Evolutionary conservation across 192 early-diverging fungal genomes (phyloP).

Genomic region (Rhizophagus prolifer): DNA sequence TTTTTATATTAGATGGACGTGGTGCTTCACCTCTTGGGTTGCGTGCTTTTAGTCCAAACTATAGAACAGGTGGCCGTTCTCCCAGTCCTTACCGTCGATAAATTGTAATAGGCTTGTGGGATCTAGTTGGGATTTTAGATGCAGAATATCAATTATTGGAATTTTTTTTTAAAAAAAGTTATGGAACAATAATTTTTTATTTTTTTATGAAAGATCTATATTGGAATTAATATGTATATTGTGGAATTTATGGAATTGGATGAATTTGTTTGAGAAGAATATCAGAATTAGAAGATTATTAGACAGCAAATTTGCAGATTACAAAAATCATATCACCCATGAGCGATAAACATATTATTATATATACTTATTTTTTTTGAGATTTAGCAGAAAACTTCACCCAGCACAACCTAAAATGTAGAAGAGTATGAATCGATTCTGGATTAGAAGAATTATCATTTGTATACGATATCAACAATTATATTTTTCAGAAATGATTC

Average conservation of each 20-base stretch:
- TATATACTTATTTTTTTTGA: not conserved
- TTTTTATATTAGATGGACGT: slow-evolving; percentile 16
- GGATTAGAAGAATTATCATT: slow-evolving; percentile 13
- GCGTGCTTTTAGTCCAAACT: slow-evolving; percentile 29
- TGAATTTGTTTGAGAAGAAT: not conserved
- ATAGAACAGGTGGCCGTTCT: slow-evolving; percentile 27
- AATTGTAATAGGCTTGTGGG: not conserved
- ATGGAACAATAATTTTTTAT: not conserved
- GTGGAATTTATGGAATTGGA: not conserved
- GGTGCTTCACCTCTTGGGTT: slow-evolving; percentile 19
- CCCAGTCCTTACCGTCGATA: slow-evolving; percentile 30
- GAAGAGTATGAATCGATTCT: not conserved
- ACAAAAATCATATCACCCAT: not conserved
- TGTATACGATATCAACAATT: not conserved
- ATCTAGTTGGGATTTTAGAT: not conserved
- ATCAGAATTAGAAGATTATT: slow-evolving; percentile 4
- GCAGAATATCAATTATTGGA: slow-evolving; percentile 8
- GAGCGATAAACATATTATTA: not conserved
- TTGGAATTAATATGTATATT: not conserved
- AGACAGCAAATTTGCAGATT: not conserved
- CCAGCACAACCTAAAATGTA: not conserved
- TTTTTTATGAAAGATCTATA: not conserved
- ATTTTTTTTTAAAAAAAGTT: not conserved
- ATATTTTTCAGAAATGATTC: not conserved
- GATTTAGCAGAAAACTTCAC: slow-evolving; percentile 1